These are phyloP conservation scores for Claviceps sorghi DNA, from an alignment of 2,329 filamentous ascomycete species.

Conservation along the genomic window DNA sequence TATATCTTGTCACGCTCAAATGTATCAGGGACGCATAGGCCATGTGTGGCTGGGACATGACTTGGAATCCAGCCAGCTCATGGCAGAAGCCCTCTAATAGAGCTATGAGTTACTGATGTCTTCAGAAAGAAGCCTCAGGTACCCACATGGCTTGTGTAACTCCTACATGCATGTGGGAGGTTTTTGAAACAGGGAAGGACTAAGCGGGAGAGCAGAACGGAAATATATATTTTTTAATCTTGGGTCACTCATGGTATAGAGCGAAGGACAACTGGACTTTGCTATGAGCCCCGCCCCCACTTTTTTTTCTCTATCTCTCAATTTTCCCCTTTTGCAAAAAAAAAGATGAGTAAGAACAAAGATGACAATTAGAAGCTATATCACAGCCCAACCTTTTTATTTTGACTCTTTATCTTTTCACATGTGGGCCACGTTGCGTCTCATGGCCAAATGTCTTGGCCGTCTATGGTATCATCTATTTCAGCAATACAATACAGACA, in stretches of 20 bases:
- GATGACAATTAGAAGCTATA: background rate
- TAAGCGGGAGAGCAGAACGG: background rate
- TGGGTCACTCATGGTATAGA: constrained; percentile 2
- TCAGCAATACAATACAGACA: background rate
- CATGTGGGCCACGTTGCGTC: background rate
- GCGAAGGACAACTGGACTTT: background rate
- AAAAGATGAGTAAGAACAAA: background rate
- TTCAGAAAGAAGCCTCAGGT: background rate
- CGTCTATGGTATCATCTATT: constrained; percentile 3
- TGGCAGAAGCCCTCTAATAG: constrained; percentile 4
- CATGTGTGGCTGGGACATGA: constrained; percentile 4
- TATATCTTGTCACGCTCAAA: background rate
- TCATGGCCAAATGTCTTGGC: too few relatives aligned
- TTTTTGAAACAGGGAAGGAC: background rate
- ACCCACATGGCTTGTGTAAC: constrained; percentile 6
- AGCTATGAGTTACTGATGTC: background rate
- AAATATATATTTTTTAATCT: background rate
- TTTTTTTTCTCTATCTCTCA: too few relatives aligned
- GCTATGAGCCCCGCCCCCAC: too few relatives aligned
- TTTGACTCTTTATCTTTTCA: background rate
- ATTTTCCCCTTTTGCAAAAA: background rate
- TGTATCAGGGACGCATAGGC: constrained; percentile 3
- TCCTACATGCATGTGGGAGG: background rate
- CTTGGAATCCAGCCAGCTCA: constrained; percentile 3
- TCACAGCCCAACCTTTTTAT: background rate